Conservation (phyloP, 257 asterid genomes). For the Solanum bulbocastanum region DNA sequence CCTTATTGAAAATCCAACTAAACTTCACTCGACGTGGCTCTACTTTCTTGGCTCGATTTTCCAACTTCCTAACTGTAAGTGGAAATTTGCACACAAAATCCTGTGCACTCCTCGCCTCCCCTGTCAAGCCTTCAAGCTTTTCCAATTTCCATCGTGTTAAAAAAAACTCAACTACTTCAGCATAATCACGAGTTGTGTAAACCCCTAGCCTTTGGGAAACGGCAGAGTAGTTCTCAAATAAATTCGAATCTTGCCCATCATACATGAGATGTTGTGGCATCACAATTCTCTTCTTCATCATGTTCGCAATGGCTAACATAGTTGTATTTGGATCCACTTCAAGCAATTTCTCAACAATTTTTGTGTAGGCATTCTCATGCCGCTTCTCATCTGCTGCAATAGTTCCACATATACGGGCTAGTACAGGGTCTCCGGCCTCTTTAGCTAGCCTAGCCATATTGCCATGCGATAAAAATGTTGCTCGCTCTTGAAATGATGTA, state of each 20-base stretch:
- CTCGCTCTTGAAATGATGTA: constrained; percentile 33
- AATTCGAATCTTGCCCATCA: constrained; percentile 16
- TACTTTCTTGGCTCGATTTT: constrained; percentile 4
- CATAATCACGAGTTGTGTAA: constrained; percentile 16
- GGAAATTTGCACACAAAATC: constrained; percentile 24
- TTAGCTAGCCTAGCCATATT: constrained; percentile 25
- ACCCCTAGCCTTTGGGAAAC: constrained; percentile 12
- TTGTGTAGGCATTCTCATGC: constrained; percentile 15
- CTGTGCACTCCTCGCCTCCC: constrained; percentile 18
- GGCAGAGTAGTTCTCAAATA: constrained; percentile 13
- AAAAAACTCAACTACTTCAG: constrained; percentile 22
- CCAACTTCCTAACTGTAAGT: constrained; percentile 4
- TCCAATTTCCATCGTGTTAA: constrained; percentile 21
- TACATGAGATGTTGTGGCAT: constrained; percentile 29
- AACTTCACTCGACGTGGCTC: background rate
- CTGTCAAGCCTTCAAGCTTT: constrained; percentile 9
- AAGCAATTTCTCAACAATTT: constrained; percentile 14
- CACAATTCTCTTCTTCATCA: constrained; percentile 25
- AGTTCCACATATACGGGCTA: constrained; percentile 22
- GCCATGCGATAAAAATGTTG: constrained; percentile 15
- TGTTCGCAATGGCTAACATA: constrained; percentile 22
- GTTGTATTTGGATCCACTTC: constrained; percentile 18
- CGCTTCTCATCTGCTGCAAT: constrained; percentile 33
- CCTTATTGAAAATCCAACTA: constrained; percentile 22
- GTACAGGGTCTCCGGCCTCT: constrained; percentile 15